phyloP scores from a whole-genome alignment of 148 eudicot species.

The Vaccinium vitisidaea region DNA sequence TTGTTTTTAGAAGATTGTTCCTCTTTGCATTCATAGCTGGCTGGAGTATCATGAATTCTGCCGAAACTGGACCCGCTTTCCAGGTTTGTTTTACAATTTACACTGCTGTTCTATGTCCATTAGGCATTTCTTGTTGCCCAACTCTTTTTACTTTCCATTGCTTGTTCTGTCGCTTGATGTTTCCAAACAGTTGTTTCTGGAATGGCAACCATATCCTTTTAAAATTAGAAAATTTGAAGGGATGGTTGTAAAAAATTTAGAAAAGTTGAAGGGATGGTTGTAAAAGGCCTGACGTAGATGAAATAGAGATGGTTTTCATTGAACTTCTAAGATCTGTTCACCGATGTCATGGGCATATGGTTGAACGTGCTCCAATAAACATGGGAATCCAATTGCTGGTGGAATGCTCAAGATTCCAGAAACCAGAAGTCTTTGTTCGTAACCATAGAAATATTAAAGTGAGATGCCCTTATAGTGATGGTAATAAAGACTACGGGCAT shows the following conservation, averaged over 20 bases:
- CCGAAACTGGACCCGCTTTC: slow-evolving; percentile 96
- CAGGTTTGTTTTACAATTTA: slow-evolving; percentile 50
- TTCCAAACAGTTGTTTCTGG: background rate
- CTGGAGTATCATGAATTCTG: slow-evolving; percentile 94
- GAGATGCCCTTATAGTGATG: background rate
- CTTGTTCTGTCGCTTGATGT: background rate
- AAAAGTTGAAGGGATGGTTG: background rate
- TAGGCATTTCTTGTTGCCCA: background rate
- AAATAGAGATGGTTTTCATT: slow-evolving; percentile 13
- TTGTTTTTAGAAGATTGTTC: slow-evolving; percentile 79
- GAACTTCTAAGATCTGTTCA: background rate
- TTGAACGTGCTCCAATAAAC: background rate
- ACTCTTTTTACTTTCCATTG: background rate
- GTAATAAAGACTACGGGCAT: background rate
- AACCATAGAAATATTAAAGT: background rate
- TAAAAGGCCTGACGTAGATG: background rate
- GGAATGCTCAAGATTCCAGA: background rate
- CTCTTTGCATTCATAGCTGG: slow-evolving; percentile 81
- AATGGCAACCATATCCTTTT: background rate
- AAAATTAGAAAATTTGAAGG: background rate
- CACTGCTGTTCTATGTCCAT: background rate
- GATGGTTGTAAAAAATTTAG: background rate
- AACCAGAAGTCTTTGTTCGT: background rate
- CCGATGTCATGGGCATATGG: background rate
- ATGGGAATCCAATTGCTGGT: background rate